Evolutionary conservation across 73 alveolate species (phyloP).

Genomic region (Symbiodinium pilosum): DNA sequence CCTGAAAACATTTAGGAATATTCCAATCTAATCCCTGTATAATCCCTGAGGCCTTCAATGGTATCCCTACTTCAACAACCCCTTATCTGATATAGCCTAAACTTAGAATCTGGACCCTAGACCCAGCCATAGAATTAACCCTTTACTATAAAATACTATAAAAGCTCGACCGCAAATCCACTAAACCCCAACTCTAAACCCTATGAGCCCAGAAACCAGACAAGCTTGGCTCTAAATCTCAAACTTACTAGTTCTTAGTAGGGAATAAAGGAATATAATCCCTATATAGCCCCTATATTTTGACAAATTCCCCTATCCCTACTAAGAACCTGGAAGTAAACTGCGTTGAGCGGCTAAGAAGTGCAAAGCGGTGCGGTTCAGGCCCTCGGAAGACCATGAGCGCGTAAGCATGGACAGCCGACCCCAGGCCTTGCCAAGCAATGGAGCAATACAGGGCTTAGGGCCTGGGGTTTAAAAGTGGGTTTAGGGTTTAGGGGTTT

Average conservation of each 20-base stretch:
- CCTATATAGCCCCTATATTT: neutral
- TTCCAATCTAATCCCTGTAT: too few relatives aligned
- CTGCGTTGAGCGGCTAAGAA: neutral
- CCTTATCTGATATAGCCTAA: too few relatives aligned
- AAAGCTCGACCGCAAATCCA: too few relatives aligned
- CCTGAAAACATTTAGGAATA: too few relatives aligned
- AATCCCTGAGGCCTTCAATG: too few relatives aligned
- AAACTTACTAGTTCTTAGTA: too few relatives aligned
- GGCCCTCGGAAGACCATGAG: neutral
- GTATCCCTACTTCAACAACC: too few relatives aligned
- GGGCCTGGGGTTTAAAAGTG: neutral
- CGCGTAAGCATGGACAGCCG: slow-evolving; percentile 21
- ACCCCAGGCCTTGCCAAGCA: neutral
- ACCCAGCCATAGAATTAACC: too few relatives aligned
- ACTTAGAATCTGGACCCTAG: too few relatives aligned
- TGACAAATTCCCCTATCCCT: neutral
- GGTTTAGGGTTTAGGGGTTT: neutral
- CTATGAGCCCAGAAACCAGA: neutral
- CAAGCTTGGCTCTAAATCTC: neutral
- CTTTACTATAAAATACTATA: too few relatives aligned
- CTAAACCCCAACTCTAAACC: neutral
- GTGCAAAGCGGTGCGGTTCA: neutral
- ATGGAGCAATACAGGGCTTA: neutral
- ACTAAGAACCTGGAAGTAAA: neutral
- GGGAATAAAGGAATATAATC: too few relatives aligned